Evolutionary conservation across 2,329 filamentous ascomycete genomes (phyloP), one percentile per base, ranked within the genome.

Genomic region (Neospermospora avenae): DNA sequence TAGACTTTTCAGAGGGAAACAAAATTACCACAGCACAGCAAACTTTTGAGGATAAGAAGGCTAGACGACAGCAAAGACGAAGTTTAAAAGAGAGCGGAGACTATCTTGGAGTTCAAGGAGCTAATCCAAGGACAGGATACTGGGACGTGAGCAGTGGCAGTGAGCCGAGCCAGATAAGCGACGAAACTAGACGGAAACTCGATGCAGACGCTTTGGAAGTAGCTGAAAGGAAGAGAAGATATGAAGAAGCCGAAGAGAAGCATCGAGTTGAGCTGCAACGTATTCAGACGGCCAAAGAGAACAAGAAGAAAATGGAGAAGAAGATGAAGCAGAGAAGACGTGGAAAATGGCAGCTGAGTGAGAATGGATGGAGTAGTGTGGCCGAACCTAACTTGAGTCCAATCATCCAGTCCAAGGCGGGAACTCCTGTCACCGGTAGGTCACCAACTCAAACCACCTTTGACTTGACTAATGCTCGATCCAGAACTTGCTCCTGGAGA

Each of bases 101-200:
- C 68, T 86, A 79, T 67, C 76, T 86, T 0, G 83, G 82, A 1
- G 80, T 85, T 1, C 81, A 84, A 60, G 83, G 83, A 3, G 75
- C 81, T 56, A 85, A 86, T 66, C 83, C 83, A 0, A 73, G 77
- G 44, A 85, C 84, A 0, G 81, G 84, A 4, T 74, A 79, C 62
- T 77, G 79, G 52, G 79, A 84, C 59, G 70, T 80, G 14, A 72
- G 83, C 39, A 68, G 58, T 39, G 65, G 58, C 31, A 65, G 55
- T 55, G 63, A 64, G 11, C 60, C 53, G 11, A 67, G 67, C 52
- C 59, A 67, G 16, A 52, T 63, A 48, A 68, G 73, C 65, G 49
- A 68, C 16, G 70, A 73, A 24, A 71, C 70, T 6, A 72, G 72
- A 35, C 66, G 70, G 44, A 73, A 67, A 35, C 68, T 78, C 16